These are phyloP conservation scores for Lasiodiplodia hormozganensis DNA, from an alignment of 2,329 filamentous ascomycete genomes.

Conservation along the genomic window DNA sequence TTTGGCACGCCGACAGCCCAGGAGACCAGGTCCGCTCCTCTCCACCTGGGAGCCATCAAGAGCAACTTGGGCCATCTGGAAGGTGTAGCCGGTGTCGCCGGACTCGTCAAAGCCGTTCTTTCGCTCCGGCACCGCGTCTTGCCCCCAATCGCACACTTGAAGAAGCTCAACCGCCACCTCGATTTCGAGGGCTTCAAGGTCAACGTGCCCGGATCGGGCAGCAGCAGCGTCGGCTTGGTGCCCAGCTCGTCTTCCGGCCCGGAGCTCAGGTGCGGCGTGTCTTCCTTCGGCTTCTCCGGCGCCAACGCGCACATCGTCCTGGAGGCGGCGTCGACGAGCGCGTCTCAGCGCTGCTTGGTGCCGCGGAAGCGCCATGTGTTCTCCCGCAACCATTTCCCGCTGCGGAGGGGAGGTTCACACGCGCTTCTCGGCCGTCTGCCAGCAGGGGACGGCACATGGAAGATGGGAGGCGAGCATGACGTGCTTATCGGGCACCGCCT, in stretches of 20 bases:
- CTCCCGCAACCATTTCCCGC: background rate
- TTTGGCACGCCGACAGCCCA: constrained; percentile 35
- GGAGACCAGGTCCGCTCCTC: constrained; percentile 33
- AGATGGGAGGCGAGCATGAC: background rate
- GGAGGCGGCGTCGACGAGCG: constrained; percentile 3
- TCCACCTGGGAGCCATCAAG: too few species aligned
- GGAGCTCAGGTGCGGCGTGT: constrained; percentile 29
- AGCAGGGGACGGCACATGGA: background rate
- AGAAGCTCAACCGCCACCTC: background rate
- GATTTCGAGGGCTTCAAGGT: background rate
- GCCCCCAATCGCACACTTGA: constrained; percentile 7
- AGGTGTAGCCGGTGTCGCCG: too few species aligned
- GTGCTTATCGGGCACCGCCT: background rate
- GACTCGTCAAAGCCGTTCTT: constrained; percentile 37
- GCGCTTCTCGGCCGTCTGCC: background rate
- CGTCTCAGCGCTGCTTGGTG: background rate
- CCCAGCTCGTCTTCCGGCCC: constrained; percentile 30
- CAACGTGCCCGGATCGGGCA: background rate
- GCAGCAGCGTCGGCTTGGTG: constrained; percentile 24
- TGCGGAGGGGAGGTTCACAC: background rate
- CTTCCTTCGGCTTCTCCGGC: constrained; percentile 36
- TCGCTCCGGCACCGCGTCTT: constrained; percentile 37
- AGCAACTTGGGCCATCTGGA: too few species aligned
- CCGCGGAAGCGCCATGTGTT: background rate
- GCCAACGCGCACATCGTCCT: constrained; percentile 40